These are phyloP conservation scores for Epichloe scottii DNA, from an alignment of 2,329 filamentous ascomycete genomes.

Conservation along the genomic window DNA sequence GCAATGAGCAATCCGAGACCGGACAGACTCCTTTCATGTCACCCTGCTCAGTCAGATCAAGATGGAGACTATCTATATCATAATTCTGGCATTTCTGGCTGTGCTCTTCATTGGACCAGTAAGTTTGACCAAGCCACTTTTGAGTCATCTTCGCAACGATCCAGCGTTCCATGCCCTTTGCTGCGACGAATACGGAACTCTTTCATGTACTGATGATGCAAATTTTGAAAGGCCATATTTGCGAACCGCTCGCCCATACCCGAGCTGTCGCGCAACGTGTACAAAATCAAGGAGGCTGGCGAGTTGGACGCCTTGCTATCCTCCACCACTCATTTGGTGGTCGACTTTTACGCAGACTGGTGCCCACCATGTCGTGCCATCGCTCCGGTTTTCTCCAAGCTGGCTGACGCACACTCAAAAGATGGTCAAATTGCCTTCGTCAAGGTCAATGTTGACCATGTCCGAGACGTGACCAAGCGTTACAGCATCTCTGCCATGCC, in stretches of 20 bases:
- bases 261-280: conserved; percentile 26
- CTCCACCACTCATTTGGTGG: conserved; percentile 27
- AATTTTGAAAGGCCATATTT: background rate
- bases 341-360: conserved; percentile 40
- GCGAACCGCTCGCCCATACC: conserved; percentile 19
- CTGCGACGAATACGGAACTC: background rate
- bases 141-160: background rate
- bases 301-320: conserved; percentile 26
- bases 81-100: background rate
- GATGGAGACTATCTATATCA: background rate
- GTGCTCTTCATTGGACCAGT: background rate
- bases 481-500: conserved; percentile 85
- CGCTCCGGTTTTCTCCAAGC: conserved; percentile 40
- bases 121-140: background rate
- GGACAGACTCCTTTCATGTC: background rate
- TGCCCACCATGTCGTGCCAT: conserved; percentile 37
- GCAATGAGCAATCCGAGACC: too few species aligned
- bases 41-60: background rate
- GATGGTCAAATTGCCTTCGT: conserved; percentile 11
- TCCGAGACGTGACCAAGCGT: conserved; percentile 39
- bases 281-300: conserved; percentile 16
- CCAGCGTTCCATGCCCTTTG: background rate
- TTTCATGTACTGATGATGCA: background rate
- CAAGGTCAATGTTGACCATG: conserved; percentile 12
- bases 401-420: conserved; percentile 13